These are phyloP conservation scores for Solanum virginianum DNA, from an alignment of 257 asterid species.

Conservation along the genomic window DNA sequence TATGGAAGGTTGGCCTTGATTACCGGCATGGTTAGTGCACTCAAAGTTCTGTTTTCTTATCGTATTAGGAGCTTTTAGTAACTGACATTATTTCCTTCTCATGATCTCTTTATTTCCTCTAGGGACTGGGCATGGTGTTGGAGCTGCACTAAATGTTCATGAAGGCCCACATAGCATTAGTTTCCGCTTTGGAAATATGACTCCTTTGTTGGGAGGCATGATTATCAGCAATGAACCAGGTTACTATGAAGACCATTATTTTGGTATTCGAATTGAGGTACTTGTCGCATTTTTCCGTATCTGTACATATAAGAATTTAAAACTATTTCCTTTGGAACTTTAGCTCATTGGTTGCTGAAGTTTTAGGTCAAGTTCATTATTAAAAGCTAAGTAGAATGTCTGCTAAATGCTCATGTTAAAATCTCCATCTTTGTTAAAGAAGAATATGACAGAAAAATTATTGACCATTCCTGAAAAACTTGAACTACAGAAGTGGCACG, in stretches of 20 bases:
- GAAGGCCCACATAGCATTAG: conserved; percentile 99
- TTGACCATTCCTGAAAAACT: not conserved
- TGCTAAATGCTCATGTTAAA: not conserved
- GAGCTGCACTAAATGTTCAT: conserved; percentile 96
- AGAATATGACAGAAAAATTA: not conserved
- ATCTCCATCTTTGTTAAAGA: not conserved
- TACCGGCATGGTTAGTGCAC: conserved; percentile 74
- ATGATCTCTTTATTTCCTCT: not conserved
- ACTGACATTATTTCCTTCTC: not conserved
- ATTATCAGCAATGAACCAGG: conserved; percentile 98
- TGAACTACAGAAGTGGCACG: not conserved
- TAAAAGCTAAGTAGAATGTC: not conserved
- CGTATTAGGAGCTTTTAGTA: not conserved
- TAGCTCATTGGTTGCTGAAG: not conserved
- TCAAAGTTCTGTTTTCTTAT: not conserved
- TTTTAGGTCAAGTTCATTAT: not conserved
- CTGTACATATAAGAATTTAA: not conserved
- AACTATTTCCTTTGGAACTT: not conserved
- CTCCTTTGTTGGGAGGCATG: conserved; percentile 92
- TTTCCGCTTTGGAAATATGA: conserved; percentile 87
- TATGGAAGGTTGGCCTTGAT: conserved; percentile 99
- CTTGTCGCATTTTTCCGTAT: not conserved
- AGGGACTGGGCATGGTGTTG: conserved; percentile 99
- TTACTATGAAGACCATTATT: conserved; percentile 89
- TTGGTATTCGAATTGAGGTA: conserved; percentile 98